Percentiles rank a stretch among this genome's conserved stretches.
Evolutionary conservation across 2,329 filamentous ascomycete genomes (phyloP).

Genomic region (Aureobasidium sp.): DNA sequence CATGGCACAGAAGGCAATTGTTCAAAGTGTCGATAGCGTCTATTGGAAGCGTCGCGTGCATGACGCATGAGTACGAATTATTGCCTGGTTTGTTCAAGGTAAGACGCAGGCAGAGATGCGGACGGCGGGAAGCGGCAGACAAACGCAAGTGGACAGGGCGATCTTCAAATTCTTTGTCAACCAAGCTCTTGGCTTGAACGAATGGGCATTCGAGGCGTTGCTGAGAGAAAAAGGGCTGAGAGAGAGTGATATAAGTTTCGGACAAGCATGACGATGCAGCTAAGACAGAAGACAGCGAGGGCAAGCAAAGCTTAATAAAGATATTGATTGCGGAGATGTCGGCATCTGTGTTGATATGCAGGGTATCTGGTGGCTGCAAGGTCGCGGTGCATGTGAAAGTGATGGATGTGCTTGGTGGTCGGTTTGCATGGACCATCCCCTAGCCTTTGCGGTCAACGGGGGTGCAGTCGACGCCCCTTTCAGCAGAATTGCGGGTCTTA

Average conservation of each 20-base stretch:
- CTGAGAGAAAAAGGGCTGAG: neutral
- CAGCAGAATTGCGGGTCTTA: neutral
- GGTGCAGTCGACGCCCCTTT: conserved; percentile 10
- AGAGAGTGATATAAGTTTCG: neutral
- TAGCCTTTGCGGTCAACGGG: neutral
- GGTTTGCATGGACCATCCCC: no score
- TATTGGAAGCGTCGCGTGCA: conserved; percentile 7
- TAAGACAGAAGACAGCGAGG: neutral
- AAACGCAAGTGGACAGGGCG: neutral
- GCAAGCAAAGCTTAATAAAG: neutral
- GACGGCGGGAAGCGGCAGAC: neutral
- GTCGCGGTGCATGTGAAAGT: neutral
- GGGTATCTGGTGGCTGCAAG: neutral
- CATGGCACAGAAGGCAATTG: neutral
- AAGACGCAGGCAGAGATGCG: neutral
- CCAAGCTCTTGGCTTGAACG: neutral
- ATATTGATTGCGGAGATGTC: conserved; percentile 2
- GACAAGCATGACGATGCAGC: neutral
- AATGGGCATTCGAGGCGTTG: neutral
- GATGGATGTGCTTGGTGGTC: neutral
- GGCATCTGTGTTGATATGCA: neutral
- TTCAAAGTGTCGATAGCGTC: neutral
- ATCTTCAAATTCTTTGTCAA: neutral
- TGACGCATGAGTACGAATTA: neutral
- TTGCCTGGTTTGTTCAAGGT: neutral